A percentile compares a stretch with the other conserved stretches of the same genome.
phyloP scores from a whole-genome alignment of 1,284 basidiomycete species.

The Chalciporus sp. region DNA sequence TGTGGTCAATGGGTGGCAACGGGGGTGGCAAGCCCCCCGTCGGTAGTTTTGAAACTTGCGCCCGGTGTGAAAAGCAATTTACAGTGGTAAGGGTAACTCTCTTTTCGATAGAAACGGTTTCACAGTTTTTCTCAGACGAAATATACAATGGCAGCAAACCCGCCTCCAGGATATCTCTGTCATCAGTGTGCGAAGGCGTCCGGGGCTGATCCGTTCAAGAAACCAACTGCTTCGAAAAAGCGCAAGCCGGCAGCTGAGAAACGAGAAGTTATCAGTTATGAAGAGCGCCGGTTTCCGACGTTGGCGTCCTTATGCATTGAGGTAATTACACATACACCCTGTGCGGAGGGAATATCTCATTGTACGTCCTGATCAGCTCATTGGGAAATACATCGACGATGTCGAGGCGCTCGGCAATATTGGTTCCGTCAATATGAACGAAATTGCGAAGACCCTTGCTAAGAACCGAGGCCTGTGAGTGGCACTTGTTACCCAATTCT shows the following conservation, averaged over 20 bases:
- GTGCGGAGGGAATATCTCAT: not conserved
- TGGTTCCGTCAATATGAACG: conserved; percentile 77
- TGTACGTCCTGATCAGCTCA: conserved; percentile 51
- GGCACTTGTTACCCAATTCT: not conserved
- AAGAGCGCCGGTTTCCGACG: conserved; percentile 68
- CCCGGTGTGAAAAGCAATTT: conserved; percentile 82
- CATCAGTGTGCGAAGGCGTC: conserved; percentile 76
- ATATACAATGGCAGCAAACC: conserved; percentile 76
- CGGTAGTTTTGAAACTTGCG: conserved; percentile 84
- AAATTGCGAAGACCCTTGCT: conserved; percentile 83
- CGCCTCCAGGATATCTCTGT: conserved; percentile 77
- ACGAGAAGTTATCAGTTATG: conserved; percentile 66
- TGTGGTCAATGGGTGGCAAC: conserved; percentile 45
- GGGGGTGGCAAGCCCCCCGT: conserved; percentile 61
- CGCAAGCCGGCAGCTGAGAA: conserved; percentile 64
- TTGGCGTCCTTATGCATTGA: conserved; percentile 81
- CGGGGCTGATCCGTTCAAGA: conserved; percentile 84
- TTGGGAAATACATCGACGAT: conserved; percentile 86
- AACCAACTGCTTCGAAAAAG: conserved; percentile 59
- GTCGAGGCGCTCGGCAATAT: conserved; percentile 91
- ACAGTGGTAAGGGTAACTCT: conserved; percentile 66
- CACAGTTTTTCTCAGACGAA: conserved; percentile 60
- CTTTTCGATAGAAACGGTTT: not conserved
- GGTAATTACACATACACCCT: conserved; percentile 40
- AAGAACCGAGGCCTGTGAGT: conserved; percentile 85